A percentile compares a stretch with the other conserved stretches of the same genome.
Evolutionary conservation across 1,284 basidiomycete genomes (phyloP).

Genomic region (Pseudozyma sp.): DNA sequence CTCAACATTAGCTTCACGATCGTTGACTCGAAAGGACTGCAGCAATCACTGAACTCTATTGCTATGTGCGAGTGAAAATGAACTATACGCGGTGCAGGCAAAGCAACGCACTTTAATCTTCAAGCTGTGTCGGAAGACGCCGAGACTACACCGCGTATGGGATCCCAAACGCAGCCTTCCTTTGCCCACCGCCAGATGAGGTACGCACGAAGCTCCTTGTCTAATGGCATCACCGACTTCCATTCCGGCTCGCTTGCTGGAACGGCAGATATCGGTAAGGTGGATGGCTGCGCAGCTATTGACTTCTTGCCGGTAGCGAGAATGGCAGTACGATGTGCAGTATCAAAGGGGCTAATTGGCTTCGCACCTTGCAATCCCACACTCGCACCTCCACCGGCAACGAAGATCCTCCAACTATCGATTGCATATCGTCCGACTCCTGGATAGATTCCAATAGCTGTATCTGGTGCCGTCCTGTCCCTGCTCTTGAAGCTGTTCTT

Average conservation of each 20-base stretch:
- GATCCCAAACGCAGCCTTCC: constrained; percentile 35
- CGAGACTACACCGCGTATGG: constrained; percentile 18
- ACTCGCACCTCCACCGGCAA: constrained; percentile 26
- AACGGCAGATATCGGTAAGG: not conserved
- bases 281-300: not conserved
- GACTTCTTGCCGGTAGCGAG: not conserved
- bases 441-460: constrained; percentile 34
- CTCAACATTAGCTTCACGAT: no score
- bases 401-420: constrained; percentile 46
- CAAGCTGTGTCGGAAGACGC: not conserved
- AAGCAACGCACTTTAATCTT: not conserved
- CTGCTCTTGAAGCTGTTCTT: constrained; percentile 25
- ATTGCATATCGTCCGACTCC: constrained; percentile 45
- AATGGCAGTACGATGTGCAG: not conserved
- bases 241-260: constrained; percentile 17
- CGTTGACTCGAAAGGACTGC: no score
- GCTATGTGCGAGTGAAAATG: no score
- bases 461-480: constrained; percentile 26
- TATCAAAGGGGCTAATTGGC: constrained; percentile 23
- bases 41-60: no score
- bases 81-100: no score
- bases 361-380: constrained; percentile 20
- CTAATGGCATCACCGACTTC: constrained; percentile 40
- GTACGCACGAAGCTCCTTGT: constrained; percentile 49
- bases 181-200: constrained; percentile 46